Conservation (phyloP, 768 basidiomycete genomes). For the Symmetrospora coprosmae region DNA sequence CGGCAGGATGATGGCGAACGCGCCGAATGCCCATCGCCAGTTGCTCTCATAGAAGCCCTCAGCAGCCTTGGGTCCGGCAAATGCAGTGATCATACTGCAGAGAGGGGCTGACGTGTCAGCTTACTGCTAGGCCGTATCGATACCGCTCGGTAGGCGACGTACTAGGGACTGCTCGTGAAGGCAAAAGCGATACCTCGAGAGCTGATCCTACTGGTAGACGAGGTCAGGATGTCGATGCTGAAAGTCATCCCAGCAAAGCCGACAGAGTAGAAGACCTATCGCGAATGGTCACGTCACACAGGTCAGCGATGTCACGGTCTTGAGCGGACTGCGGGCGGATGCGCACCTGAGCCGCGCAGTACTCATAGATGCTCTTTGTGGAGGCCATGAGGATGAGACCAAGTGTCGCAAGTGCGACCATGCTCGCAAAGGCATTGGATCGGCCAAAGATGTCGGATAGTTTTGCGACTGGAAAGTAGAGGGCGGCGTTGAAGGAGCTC, state of each 20-base stretch:
- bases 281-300: not conserved
- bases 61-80: slow-evolving; percentile 23
- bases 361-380: slow-evolving; percentile 29
- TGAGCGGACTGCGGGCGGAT: no score
- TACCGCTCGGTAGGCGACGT: no score
- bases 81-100: slow-evolving; percentile 28
- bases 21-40: slow-evolving; percentile 22
- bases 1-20: slow-evolving; percentile 21
- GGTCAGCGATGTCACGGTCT: not conserved
- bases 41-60: slow-evolving; percentile 29
- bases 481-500: slow-evolving; percentile 26
- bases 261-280: slow-evolving; percentile 26
- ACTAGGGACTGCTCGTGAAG: slow-evolving; percentile 26
- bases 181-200: slow-evolving; percentile 33
- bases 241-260: slow-evolving; percentile 33
- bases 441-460: slow-evolving; percentile 31
- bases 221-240: slow-evolving; percentile 14
- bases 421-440: slow-evolving; percentile 24
- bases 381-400: slow-evolving; percentile 32
- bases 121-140: no score
- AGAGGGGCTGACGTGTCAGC: no score
- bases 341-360: slow-evolving; percentile 31
- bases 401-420: slow-evolving; percentile 26
- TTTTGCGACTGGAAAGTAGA: slow-evolving; percentile 30
- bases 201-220: slow-evolving; percentile 6